Evolutionary conservation across 768 basidiomycete species (phyloP), one percentile per base, ranked within the genome.

Genomic region (Leccinellum albellum): DNA sequence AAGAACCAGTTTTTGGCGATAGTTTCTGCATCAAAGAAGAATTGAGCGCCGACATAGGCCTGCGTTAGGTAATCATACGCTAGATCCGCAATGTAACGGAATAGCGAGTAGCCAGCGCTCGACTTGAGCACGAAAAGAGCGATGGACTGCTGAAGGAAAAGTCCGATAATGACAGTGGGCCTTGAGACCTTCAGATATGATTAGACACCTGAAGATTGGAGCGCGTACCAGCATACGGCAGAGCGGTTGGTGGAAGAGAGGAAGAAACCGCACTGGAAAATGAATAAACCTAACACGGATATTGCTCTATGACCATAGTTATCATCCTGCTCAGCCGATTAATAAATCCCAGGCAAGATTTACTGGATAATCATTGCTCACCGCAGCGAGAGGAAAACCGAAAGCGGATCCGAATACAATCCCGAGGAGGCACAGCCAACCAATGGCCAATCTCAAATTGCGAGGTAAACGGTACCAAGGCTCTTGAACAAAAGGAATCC

Each of bases 61-160:
- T 89, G 77, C 14, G 70, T 70, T 55, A 96, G 78, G 74, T 93
- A 92, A 70, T 92, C 89, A n/a, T 81, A 77, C 6, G 91, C 91
- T 15, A 91, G 81, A 49, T 74, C 80, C 4, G 93, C 90, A 58
- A 94, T 82, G 84, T 89, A 94, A 51, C 77, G 80, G 79, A 97
- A 95, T 54, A 95, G 81, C 21, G 80, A 80, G 73, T 88, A 93
- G 20, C 94, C 94, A 46, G 91, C 92, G 46, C 76, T 75, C 13
- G 86, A 82, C 75, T 94, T 94, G 65, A 97, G 81, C 32, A 95
- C 94, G 69, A 96, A 94, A 45, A 96, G 79, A 1, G 94, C 94
- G 47, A 95, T 82, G 17, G 77, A 82, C 75, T 94, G 92, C 68
- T 97, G 94, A 44, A 88, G 64, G 73, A 94, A 86, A 20, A 95